phyloP scores from a whole-genome alignment of 2,329 filamentous ascomycete genomes.

The Trichoderma atroviride region DNA sequence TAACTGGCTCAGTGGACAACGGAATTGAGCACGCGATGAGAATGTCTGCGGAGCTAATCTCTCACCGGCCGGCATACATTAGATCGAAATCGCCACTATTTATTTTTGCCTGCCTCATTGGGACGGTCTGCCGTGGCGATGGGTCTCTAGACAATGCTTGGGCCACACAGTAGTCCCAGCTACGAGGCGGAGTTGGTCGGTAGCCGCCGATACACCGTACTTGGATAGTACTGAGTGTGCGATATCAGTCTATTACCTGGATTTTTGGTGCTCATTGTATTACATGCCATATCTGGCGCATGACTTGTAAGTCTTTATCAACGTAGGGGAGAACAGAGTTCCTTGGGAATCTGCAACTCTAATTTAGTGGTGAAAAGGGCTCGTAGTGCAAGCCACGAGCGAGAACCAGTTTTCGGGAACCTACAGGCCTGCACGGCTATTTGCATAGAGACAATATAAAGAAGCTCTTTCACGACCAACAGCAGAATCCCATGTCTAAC shows the following conservation, averaged over 20 bases:
- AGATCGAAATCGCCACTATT: slow-evolving; percentile 19
- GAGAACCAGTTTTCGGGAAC: background rate
- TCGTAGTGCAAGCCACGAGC: background rate
- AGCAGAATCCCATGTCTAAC: background rate
- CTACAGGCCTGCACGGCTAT: background rate
- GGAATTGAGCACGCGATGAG: slow-evolving; percentile 15
- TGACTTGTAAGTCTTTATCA: background rate
- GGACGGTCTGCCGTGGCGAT: slow-evolving; percentile 12
- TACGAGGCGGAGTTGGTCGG: background rate
- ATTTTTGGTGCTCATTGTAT: background rate
- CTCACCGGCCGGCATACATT: background rate
- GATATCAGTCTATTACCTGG: background rate
- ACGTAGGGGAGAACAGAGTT: background rate
- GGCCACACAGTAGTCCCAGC: background rate
- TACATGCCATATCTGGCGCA: background rate
- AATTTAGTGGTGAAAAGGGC: background rate
- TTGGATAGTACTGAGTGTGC: background rate
- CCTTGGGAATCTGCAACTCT: background rate
- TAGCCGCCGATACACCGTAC: background rate
- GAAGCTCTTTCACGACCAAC: background rate
- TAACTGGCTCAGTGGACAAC: background rate
- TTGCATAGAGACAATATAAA: background rate
- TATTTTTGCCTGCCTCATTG: slow-evolving; percentile 17
- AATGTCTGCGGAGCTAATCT: slow-evolving; percentile 3
- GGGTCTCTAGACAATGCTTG: background rate